Evolutionary conservation across 345 rosid genomes (phyloP).

Genomic region (Euphorbia tirucalli): DNA sequence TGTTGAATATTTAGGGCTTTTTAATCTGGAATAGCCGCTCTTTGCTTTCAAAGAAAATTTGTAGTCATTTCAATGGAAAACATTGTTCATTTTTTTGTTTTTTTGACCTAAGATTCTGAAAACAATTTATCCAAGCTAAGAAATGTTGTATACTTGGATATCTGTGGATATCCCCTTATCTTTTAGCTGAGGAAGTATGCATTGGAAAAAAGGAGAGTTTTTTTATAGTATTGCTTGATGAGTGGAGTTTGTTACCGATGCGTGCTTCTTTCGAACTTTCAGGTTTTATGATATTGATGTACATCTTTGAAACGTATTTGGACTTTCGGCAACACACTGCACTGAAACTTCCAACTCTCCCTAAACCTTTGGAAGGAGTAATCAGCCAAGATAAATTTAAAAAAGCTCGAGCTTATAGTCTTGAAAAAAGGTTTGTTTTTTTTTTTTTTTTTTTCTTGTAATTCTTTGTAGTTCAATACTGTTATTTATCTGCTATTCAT

Average conservation of each 20-base stretch:
- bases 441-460: constrained; percentile 9
- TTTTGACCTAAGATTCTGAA: neutral
- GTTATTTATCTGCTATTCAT: neutral
- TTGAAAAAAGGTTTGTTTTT: constrained; percentile 94
- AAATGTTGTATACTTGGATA: neutral
- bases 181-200: neutral
- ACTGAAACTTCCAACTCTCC: constrained; percentile 77
- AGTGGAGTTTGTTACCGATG: neutral
- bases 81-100: neutral
- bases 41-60: neutral
- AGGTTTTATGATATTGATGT: constrained; percentile 95
- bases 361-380: constrained; percentile 82
- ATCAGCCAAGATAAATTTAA: constrained; percentile 91
- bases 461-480: neutral
- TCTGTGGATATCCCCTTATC: neutral
- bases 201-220: neutral
- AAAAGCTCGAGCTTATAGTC: constrained; percentile 90
- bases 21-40: neutral
- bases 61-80: neutral
- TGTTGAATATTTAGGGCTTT: constrained; percentile 4
- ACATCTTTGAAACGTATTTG: constrained; percentile 80
- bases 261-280: constrained; percentile 17
- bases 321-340: constrained; percentile 86
- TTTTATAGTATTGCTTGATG: neutral
- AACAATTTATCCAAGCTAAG: neutral